Evolutionary conservation across 306 rosid genomes (phyloP), one percentile per base, ranked within the genome.

Genomic region (Vigna nakashimae): DNA sequence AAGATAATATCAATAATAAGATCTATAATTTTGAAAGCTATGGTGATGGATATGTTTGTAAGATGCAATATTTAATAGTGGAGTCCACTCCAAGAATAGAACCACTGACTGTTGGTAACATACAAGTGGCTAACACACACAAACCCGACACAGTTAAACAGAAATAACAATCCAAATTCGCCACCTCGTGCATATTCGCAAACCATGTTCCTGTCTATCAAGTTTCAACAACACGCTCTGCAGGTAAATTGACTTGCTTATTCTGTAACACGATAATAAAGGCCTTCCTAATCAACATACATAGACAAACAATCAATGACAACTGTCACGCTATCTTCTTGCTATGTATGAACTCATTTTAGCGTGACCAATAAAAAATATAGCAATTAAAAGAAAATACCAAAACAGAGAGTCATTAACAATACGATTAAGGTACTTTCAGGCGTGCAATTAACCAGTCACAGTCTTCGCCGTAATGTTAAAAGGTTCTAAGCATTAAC

Each of bases 381-480:
- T 42, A 42, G 36, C 43, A 71, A 49, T 42, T 26, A 64, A 18
- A 17, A 77, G 22, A 2, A 60, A 22, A n/a, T 32, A 77, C 51
- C 52, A 77, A 73, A 68, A 40, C 69, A 78, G 82, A 20, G 83
- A 66, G 78, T 38, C 63, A 14, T 30, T 24, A 22, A 4, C 75
- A 59, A 58, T 22, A 68, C 12, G 8, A 55, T 38, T 36, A 50
- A 63, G 65, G 42, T 40, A 51, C 9, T 4, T 26, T 28, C 28
- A 73, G 22, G 22, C 58, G 18, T 13, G 16, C 30, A 59, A 56
- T 64, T 14, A 72, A 65, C 3, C 45, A 64, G 18, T 32, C 42
- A 43, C 14, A 14, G 49, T 43, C 15, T 43, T 2, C 4, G 49
- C 15, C 50, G 16, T 14, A n/a, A 38, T 20, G 20, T 12, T 15